phyloP scores from a whole-genome alignment of 2,329 filamentous ascomycete genomes.

The Aspergillus candidus region DNA sequence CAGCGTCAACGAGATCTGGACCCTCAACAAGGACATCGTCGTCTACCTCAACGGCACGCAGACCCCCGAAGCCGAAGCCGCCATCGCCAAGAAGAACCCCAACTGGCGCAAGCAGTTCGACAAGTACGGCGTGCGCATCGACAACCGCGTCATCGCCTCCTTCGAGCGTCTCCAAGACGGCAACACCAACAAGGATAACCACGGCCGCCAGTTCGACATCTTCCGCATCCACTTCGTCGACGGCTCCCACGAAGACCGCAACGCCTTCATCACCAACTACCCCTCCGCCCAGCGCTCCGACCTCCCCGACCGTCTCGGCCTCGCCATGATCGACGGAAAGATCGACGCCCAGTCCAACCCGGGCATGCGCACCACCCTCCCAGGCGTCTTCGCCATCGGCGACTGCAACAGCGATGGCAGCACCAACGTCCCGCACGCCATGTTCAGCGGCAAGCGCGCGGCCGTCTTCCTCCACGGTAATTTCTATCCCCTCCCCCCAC shows the following conservation, averaged over 20 bases:
- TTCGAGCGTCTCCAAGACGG: constrained; percentile 44
- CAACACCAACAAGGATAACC: constrained; percentile 20
- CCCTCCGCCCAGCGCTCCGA: constrained; percentile 44
- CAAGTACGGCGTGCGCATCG: constrained; percentile 47
- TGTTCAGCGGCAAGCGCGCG: constrained; percentile 54
- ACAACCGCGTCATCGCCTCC: constrained; percentile 50
- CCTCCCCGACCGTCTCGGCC: constrained; percentile 45
- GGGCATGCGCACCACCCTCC: constrained; percentile 47
- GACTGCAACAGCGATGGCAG: constrained; percentile 56
- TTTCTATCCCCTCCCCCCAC: constrained; percentile 20
- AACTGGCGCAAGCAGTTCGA: constrained; percentile 47
- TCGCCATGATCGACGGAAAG: constrained; percentile 41
- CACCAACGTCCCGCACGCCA: constrained; percentile 57
- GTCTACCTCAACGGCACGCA: constrained; percentile 57
- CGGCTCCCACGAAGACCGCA: constrained; percentile 42
- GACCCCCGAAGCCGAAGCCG: constrained; percentile 39
- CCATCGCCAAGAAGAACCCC: constrained; percentile 37
- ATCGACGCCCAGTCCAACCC: constrained; percentile 39
- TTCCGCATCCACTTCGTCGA: constrained; percentile 51
- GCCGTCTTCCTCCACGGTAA: constrained; percentile 55
- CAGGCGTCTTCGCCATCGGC: constrained; percentile 53
- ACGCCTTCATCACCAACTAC: constrained; percentile 50
- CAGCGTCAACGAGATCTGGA: constrained; percentile 48
- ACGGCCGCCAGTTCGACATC: constrained; percentile 44
- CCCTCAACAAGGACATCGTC: constrained; percentile 51